Conservation (phyloP, 768 basidiomycete genomes). For the Pulveroboletus sp. region DNA sequence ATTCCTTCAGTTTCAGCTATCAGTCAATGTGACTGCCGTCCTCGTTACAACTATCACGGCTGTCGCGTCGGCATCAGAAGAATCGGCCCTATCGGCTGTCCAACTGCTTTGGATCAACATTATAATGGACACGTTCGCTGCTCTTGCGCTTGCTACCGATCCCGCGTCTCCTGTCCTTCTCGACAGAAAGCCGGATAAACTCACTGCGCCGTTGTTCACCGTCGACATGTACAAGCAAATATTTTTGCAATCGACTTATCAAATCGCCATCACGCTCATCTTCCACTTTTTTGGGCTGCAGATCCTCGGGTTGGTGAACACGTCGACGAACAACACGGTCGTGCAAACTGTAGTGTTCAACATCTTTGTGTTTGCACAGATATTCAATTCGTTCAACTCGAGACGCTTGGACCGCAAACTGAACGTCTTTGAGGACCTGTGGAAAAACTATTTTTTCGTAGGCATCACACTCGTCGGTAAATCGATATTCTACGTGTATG, state of each 20-base stretch:
- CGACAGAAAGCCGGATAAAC: constrained; percentile 87
- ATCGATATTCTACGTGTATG: constrained; percentile 16
- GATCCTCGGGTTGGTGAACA: constrained; percentile 59
- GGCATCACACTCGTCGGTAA: constrained; percentile 78
- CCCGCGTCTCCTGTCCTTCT: constrained; percentile 79
- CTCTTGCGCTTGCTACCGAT: constrained; percentile 95
- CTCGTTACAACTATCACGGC: constrained; percentile 90
- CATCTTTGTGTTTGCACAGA: constrained; percentile 96
- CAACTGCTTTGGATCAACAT: constrained; percentile 99
- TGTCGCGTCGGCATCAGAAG: constrained; percentile 68
- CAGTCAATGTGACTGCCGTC: constrained; percentile 94
- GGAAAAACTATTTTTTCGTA: constrained; percentile 79
- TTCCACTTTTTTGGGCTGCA: constrained; percentile 80
- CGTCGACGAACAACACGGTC: constrained; percentile 34
- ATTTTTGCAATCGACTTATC: constrained; percentile 81
- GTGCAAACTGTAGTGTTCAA: constrained; percentile 94
- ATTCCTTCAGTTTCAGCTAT: constrained; percentile 94
- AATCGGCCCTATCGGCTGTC: constrained; percentile 89
- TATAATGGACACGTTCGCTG: constrained; percentile 98
- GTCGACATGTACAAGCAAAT: constrained; percentile 98
- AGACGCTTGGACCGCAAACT: constrained; percentile 78
- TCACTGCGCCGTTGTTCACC: constrained; percentile 82
- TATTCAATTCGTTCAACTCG: constrained; percentile 93
- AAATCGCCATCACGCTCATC: constrained; percentile 74
- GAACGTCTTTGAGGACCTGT: constrained; percentile 85